A percentile compares a stretch with the other conserved stretches of the same genome.
Evolutionary conservation across 208 protist genomes (phyloP).

Genomic region (Naegleria gruberi): DNA sequence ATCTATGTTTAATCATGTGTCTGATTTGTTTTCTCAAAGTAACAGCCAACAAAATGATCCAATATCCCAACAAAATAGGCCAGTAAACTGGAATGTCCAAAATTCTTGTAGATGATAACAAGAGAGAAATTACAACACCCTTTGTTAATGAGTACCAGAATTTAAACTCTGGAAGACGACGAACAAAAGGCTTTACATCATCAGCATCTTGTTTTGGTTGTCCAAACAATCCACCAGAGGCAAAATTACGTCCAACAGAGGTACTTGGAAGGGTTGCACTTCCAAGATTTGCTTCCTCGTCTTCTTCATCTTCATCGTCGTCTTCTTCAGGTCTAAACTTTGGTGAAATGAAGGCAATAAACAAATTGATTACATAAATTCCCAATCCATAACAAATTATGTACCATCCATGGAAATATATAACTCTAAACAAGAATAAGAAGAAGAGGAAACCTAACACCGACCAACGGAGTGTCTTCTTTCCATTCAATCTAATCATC

Average conservation of each 20-base stretch:
- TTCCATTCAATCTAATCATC: neutral
- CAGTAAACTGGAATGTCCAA: slow-evolving; percentile 95
- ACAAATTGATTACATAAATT: slow-evolving; percentile 89
- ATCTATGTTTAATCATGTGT: slow-evolving; percentile 93
- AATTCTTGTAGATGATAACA: slow-evolving; percentile 78
- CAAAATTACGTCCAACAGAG: slow-evolving; percentile 4
- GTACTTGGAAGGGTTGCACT: neutral
- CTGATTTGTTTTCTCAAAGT: slow-evolving; percentile 88
- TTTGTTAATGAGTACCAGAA: slow-evolving; percentile 71
- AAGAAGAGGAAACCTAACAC: slow-evolving; percentile 23
- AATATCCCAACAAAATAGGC: slow-evolving; percentile 96
- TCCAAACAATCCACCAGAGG: neutral
- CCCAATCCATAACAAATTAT: slow-evolving; percentile 89
- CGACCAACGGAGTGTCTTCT: neutral
- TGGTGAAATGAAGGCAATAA: slow-evolving; percentile 89
- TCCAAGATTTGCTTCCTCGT: slow-evolving; percentile 3
- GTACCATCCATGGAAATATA: slow-evolving; percentile 74
- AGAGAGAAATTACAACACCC: slow-evolving; percentile 67
- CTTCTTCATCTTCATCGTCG: slow-evolving; percentile 34
- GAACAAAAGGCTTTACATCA: slow-evolving; percentile 87
- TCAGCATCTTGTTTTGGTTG: slow-evolving; percentile 55
- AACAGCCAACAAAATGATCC: slow-evolving; percentile 76
- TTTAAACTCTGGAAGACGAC: slow-evolving; percentile 88
- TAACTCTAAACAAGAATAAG: slow-evolving; percentile 62
- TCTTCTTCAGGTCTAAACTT: slow-evolving; percentile 66